Evolutionary conservation across 2,329 filamentous ascomycete species (phyloP), one percentile per base, ranked within the genome.

Genomic region (Colletotrichum musae): DNA sequence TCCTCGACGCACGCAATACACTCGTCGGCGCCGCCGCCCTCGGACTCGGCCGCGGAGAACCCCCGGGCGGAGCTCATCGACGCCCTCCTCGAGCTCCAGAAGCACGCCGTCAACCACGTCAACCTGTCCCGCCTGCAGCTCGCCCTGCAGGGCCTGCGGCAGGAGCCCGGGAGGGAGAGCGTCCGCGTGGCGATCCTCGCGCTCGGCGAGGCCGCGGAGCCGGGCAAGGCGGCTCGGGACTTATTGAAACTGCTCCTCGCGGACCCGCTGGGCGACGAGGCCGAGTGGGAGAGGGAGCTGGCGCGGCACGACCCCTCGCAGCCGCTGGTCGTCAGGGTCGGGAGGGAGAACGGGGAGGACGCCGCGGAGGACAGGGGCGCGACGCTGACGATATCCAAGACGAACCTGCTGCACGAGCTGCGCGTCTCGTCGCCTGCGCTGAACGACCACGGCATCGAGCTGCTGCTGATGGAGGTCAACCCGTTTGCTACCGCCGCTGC

Each of bases 61-160:
- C 77, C 83, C 15, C 83, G 87, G 48, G 74, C 81, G 64, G 86
- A 92, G 72, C 86, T 94, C 5, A 85, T 91, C 71, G 80, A 85
- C 51, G 83, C 88, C 2, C 82, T 95, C 0, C 78, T 85, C 2
- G 85, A 88, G 24, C 83, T 95, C 3, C 86, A 92, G 74, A 87
- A 86, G 59, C 82, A 88, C 57, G 89, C 89, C 2, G 85, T 88
- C 26, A 87, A 85, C 67, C 86, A 90, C 73, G 85, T 93, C 61
- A 92, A 92, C 75, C 85, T 91, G n/a, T 89, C 92, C 36, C 86
- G 91, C 64, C 77, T 95, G 53, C 91, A 93, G 78, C 86, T 95
- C 73, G 93, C 92, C 13, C 81, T 94, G 24, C 86, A 89, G 71
- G 90, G 92, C 24, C 77, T 92, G 68, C 85, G 86, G 41, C 87